Evolutionary conservation across 192 early-diverging fungal species (phyloP).

Genomic region (Physocladia obscura): DNA sequence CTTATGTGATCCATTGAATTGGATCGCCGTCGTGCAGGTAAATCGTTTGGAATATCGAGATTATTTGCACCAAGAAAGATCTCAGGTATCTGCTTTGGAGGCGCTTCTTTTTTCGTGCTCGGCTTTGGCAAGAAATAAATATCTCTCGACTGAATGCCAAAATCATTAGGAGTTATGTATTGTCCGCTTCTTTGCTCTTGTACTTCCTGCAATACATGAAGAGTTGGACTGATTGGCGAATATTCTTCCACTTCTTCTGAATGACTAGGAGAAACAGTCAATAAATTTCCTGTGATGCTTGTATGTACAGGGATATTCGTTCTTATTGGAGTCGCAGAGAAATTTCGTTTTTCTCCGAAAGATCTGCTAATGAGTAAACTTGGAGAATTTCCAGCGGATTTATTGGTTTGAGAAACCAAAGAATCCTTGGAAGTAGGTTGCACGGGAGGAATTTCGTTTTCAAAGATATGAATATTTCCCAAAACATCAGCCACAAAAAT

Average conservation of each 20-base stretch:
- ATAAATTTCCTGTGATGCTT: too few relatives aligned
- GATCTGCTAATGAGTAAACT: background rate
- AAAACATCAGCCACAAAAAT: slow-evolving; percentile 12
- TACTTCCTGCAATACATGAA: background rate
- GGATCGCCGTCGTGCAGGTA: slow-evolving; percentile 9
- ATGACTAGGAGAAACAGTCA: too few relatives aligned
- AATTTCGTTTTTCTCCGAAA: background rate
- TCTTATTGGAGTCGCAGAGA: background rate
- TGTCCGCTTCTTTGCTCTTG: background rate
- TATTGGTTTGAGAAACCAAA: background rate
- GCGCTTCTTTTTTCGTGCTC: background rate
- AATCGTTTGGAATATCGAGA: too few relatives aligned
- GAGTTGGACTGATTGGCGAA: slow-evolving; percentile 3
- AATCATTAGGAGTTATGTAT: background rate
- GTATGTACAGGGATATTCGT: background rate
- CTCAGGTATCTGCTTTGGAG: background rate
- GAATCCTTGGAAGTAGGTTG: background rate
- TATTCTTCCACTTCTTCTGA: background rate
- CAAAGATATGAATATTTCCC: slow-evolving; percentile 21
- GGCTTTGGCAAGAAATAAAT: slow-evolving; percentile 14
- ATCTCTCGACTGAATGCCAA: slow-evolving; percentile 2
- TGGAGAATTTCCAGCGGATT: background rate
- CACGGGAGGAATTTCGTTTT: slow-evolving; percentile 11
- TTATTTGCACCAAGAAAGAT: background rate
- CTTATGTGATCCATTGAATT: too few relatives aligned